Evolutionary conservation across 75 land plant genomes (phyloP).

Genomic region (Pinus taeda): DNA sequence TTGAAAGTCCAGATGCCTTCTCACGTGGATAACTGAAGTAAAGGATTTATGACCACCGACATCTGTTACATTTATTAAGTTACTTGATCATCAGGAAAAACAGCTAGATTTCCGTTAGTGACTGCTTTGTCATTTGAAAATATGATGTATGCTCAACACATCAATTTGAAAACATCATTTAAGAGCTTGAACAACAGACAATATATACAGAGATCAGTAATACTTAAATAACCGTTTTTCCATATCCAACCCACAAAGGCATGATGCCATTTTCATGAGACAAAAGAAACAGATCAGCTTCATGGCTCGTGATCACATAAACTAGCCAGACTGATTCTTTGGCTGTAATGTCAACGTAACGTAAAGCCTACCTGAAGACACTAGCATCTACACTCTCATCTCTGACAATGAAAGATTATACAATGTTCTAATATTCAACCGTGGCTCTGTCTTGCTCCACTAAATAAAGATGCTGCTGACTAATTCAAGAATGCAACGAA

Average conservation of each 20-base stretch:
- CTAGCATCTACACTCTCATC: neutral
- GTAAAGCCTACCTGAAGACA: neutral
- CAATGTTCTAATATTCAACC: neutral
- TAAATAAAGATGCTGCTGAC: constrained; percentile 5
- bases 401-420: neutral
- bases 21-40: neutral
- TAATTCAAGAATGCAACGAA: neutral
- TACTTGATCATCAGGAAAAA: neutral
- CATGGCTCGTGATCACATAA: neutral
- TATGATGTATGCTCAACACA: neutral
- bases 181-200: neutral
- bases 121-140: neutral
- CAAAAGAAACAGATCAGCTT: neutral
- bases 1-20: neutral
- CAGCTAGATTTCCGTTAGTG: neutral
- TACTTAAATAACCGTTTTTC: neutral
- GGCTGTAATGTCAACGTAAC: neutral
- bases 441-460: neutral
- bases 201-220: neutral
- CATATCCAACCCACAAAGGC: neutral
- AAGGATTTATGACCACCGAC: neutral
- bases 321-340: neutral
- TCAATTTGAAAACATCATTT: neutral
- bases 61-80: neutral
- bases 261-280: neutral